Evolutionary conservation across 169 alveolate species (phyloP), one percentile per base, ranked within the genome.

Genomic region (Cryptosporidium tyzzeri): DNA sequence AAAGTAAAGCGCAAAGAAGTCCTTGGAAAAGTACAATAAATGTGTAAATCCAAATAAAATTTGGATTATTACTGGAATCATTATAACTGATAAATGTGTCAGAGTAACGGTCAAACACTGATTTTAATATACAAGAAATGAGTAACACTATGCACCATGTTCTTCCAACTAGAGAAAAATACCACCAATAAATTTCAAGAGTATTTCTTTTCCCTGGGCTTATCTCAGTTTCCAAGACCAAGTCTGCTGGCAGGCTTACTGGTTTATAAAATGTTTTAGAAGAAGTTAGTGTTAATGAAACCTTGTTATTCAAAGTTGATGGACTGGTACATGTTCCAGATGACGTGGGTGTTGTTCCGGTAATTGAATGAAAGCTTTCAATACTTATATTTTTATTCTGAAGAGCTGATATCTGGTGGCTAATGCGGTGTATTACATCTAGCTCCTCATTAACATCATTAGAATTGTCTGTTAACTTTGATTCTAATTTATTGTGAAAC

Each of bases 381-480:
- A 73, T 55, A 35, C 71, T 73, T 16, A 73, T 53, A 21, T 73
- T 73, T 29, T 73, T 59, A n/a, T 71, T 73, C 7, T 59, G 68
- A 23, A 73, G 23, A 33, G 86, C 68, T 6, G 86, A 73, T 48
- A 73, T 53, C 33, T 73, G 86, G 29, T 44, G 62, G 35, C 58
- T 73, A 48, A 73, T 73, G 39, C 70, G 86, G 21, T 73, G 86
- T 23, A 73, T 73, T 18, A 73, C 68, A 26, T 73, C 86, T 35
- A 73, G 26, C 37, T 73, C 86, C 5, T 59, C 86, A 2, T 29
- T 45, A 5, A 23, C 0, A 4, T 14, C 68, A 37, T 48, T 48
- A 1, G 37, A 26, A 10, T 33, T 29, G 26, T 37, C 61, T 33
- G 21, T 3, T 14, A 37, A 37, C 37, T 9, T 69, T 6, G 39